Evolutionary conservation across 805 yeast species (phyloP).

Genomic region (Henningerozyma blattae): DNA sequence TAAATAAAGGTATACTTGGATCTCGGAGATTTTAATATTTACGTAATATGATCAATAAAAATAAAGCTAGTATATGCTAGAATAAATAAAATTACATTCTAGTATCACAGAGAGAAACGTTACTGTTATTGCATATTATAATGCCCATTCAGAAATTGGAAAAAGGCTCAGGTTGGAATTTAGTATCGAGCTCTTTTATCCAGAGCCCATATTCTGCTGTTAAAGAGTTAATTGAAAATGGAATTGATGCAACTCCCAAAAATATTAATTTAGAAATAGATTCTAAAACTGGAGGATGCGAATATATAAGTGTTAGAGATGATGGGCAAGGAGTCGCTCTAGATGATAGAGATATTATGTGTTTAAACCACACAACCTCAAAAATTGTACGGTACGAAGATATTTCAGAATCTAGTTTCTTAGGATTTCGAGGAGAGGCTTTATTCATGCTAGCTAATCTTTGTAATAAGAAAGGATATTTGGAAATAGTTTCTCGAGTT

Average conservation of each 20-base stretch:
- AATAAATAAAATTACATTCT: no score
- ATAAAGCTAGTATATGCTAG: no score
- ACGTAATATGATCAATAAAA: no score
- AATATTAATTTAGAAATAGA: slow-evolving; percentile 29
- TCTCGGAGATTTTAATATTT: no score
- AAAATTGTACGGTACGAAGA: slow-evolving; percentile 25
- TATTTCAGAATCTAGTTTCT: slow-evolving; percentile 19
- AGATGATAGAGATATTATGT: slow-evolving; percentile 24
- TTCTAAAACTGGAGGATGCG: slow-evolving; percentile 27
- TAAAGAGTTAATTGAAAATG: slow-evolving; percentile 31
- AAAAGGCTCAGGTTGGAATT: not conserved
- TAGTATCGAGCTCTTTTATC: slow-evolving; percentile 22
- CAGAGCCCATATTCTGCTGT: slow-evolving; percentile 27
- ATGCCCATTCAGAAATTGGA: not conserved
- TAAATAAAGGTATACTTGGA: no score
- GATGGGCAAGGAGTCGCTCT: slow-evolving; percentile 29
- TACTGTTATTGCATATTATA: not conserved
- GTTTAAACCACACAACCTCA: slow-evolving; percentile 32
- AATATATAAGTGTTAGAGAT: slow-evolving; percentile 25
- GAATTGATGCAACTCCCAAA: slow-evolving; percentile 27
- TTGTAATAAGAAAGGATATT: slow-evolving; percentile 11
- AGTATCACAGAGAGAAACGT: no score
- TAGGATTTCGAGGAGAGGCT: slow-evolving; percentile 44
- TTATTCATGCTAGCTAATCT: slow-evolving; percentile 27
- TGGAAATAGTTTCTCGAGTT: slow-evolving; percentile 25